Evolutionary conservation across 2,329 filamentous ascomycete genomes (phyloP), one percentile per base, ranked within the genome.

Genomic region (Fusarium setosum): DNA sequence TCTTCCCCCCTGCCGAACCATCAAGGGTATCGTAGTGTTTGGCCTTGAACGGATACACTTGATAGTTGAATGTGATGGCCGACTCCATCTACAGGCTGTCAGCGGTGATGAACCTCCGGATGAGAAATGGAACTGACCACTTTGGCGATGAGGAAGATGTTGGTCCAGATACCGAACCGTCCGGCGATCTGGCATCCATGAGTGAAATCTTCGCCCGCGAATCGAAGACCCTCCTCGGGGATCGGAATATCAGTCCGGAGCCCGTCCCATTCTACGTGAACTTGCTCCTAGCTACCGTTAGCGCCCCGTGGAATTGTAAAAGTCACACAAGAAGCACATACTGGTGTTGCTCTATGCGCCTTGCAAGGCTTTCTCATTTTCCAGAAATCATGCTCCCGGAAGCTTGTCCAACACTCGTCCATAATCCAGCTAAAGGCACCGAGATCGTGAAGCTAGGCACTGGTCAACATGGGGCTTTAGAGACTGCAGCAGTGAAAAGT

Each of bases 81-180:
- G 70, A 58, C 38, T 75, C 69, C 72, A 75, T 75, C 73, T 75
- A 23, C 7, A 10, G 15, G 10, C 9, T 5, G 20, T 71, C 55
- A 72, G 63, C 15, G 5, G 23, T 13, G 11, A 15, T 11, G 17
- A 17, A 21, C 17, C n/a, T 21, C 4, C 24, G 12, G 12, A 15
- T 7, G n/a, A 40, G 11, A 18, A 17, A 21, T 31, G 5, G 9
- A 15, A 67, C 70, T 67, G 24, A 73, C 73, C 37, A 72, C 61
- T 59, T 64, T 71, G 6, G 56, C 73, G 18, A 73, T 67, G 26
- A 72, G 56, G 42, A 74, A 75, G 24, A 74, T 51, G 37, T 73
- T 74, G 3, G 73, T 74, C 73, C 73, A 75, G 8, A 52, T 57
- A 2, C 73, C 73, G 52, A 63, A 75, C 26, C 73, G 72, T 0